Conservation (phyloP, 768 basidiomycete genomes). For the Trametes sanguinea region DNA sequence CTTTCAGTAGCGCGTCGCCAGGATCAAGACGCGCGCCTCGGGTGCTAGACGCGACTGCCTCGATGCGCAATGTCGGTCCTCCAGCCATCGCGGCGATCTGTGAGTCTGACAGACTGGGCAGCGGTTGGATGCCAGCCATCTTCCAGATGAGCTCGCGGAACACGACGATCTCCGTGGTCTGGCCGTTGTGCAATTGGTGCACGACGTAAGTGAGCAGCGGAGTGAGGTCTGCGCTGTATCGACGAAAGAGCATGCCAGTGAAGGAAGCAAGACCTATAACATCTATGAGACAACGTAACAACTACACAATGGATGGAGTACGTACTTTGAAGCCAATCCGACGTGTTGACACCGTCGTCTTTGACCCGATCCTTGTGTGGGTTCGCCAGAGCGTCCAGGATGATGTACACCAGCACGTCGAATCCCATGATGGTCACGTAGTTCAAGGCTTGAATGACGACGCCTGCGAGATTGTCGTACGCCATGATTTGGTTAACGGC, state of each 20-base stretch:
- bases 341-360: slow-evolving; percentile 87
- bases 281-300: neutral
- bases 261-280: slow-evolving; percentile 84
- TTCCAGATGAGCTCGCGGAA: slow-evolving; percentile 92
- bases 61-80: slow-evolving; percentile 82
- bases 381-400: slow-evolving; percentile 86
- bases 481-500: slow-evolving; percentile 94
- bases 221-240: slow-evolving; percentile 81
- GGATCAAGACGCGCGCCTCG: slow-evolving; percentile 76
- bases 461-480: slow-evolving; percentile 89
- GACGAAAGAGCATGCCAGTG: slow-evolving; percentile 87
- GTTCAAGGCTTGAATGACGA: slow-evolving; percentile 85
- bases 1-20: slow-evolving; percentile 62
- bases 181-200: slow-evolving; percentile 82
- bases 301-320: slow-evolving; percentile 13
- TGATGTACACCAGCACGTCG: slow-evolving; percentile 86
- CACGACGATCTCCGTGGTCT: slow-evolving; percentile 87
- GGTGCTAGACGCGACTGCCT: slow-evolving; percentile 79
- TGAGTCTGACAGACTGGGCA: slow-evolving; percentile 84
- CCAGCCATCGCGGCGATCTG: slow-evolving; percentile 92
- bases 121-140: slow-evolving; percentile 92
- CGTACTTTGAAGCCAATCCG: slow-evolving; percentile 92
- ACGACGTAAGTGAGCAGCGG: slow-evolving; percentile 88
- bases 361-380: slow-evolving; percentile 82
- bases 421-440: slow-evolving; percentile 93